phyloP scores from a whole-genome alignment of 2,329 filamentous ascomycete genomes.

The Diaporthe nobilis region DNA sequence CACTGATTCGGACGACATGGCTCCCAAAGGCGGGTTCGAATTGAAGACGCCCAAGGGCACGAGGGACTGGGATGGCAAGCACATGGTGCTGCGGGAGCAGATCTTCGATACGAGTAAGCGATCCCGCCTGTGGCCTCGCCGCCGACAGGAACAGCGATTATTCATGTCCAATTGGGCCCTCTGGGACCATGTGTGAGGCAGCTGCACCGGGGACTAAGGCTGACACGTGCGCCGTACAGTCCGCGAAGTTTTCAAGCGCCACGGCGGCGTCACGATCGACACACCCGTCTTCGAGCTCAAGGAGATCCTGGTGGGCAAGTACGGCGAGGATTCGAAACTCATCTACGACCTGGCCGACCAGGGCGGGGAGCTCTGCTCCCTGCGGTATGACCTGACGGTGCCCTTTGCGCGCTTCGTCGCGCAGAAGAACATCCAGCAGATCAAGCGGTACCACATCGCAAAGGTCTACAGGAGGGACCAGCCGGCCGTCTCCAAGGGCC shows the following conservation, averaged over 20 bases:
- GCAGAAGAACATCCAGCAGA: constrained; percentile 85
- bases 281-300: constrained; percentile 89
- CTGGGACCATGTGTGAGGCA: background rate
- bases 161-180: background rate
- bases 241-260: constrained; percentile 84
- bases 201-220: background rate
- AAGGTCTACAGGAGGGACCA: constrained; percentile 83
- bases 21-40: constrained; percentile 41
- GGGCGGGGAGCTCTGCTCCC: constrained; percentile 85
- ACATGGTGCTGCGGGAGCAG: constrained; percentile 46
- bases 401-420: constrained; percentile 94
- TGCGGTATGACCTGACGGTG: constrained; percentile 90
- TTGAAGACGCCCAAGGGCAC: constrained; percentile 49
- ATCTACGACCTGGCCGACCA: constrained; percentile 93
- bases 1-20: constrained; percentile 31
- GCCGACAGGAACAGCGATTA: constrained; percentile 5
- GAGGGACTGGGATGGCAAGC: constrained; percentile 47
- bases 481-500: constrained; percentile 88
- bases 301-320: constrained; percentile 90
- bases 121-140: no score
- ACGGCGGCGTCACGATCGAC: constrained; percentile 84
- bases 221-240: constrained; percentile 63
- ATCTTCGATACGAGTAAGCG: constrained; percentile 45
- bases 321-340: constrained; percentile 92
- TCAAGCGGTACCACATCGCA: constrained; percentile 96